These are phyloP conservation scores for Nemania sp. DNA, from an alignment of 2,329 filamentous ascomycete genomes.

Conservation along the genomic window DNA sequence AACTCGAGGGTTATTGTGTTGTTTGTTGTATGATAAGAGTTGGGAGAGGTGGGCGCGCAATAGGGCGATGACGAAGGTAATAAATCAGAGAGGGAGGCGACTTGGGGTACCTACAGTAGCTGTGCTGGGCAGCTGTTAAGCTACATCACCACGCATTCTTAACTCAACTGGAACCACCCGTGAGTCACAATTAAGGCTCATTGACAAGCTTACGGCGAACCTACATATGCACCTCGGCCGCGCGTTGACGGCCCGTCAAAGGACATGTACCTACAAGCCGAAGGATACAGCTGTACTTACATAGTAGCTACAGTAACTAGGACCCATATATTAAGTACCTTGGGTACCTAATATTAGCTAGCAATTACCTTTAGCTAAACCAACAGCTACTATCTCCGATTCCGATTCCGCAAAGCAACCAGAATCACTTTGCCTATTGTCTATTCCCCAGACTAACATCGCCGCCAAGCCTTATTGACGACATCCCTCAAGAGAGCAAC, in stretches of 20 bases:
- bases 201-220: not conserved
- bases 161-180: conserved; percentile 4
- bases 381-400: conserved; percentile 16
- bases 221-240: not conserved
- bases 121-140: not conserved
- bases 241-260: conserved; percentile 19
- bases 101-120: too few relatives aligned
- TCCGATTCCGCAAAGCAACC: conserved; percentile 22
- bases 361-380: not conserved
- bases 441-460: not conserved
- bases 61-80: conserved; percentile 31
- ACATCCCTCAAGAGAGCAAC: conserved; percentile 15
- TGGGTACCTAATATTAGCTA: conserved; percentile 7
- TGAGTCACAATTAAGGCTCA: conserved; percentile 8
- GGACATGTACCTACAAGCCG: not conserved
- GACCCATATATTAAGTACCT: not conserved
- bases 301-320: not conserved
- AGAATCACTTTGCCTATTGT: not conserved
- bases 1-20: conserved; percentile 8
- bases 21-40: conserved; percentile 21
- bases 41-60: conserved; percentile 10
- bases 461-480: conserved; percentile 27
- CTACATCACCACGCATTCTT: not conserved
- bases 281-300: too few relatives aligned
- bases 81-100: conserved; percentile 14